Conservation (phyloP, 495 filamentous ascomycete genomes). For the Sphaerosporella brunnea region DNA sequence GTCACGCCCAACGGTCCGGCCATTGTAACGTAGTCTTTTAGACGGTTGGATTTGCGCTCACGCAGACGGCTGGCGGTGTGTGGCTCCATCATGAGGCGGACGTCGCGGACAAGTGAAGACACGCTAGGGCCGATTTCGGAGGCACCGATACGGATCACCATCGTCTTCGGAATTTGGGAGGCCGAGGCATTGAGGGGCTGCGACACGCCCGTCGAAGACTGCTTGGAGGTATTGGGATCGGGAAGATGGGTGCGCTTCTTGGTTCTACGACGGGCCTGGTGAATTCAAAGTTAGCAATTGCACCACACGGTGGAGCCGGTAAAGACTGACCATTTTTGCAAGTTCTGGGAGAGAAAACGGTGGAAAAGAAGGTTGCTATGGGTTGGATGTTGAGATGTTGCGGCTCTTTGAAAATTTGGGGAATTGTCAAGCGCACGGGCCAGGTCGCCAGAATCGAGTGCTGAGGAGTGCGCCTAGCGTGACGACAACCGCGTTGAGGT, state of each 20-base stretch:
- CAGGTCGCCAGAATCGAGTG: not conserved
- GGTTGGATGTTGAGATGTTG: not conserved
- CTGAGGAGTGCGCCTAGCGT: no score
- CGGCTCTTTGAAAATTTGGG: conserved; percentile 5
- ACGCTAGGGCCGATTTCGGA: conserved; percentile 83
- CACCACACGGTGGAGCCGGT: not conserved
- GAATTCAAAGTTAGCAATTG: conserved; percentile 2
- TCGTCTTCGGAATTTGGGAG: conserved; percentile 64
- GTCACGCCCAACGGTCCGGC: conserved; percentile 83
- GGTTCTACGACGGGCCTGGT: conserved; percentile 53
- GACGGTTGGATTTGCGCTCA: conserved; percentile 75
- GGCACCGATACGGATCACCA: conserved; percentile 95
- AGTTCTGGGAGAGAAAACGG: no score
- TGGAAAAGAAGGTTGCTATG: conserved; percentile 3
- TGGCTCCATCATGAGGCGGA: conserved; percentile 86
- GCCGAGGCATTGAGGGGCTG: conserved; percentile 33
- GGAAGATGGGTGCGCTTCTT: conserved; percentile 76
- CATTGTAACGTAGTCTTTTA: conserved; percentile 92
- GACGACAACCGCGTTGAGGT: no score
- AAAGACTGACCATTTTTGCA: no score
- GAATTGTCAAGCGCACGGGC: not conserved
- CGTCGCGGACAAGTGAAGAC: conserved; percentile 80
- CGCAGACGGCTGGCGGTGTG: conserved; percentile 72
- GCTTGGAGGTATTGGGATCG: conserved; percentile 34
- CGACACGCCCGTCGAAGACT: conserved; percentile 9